A percentile compares a stretch with the other conserved stretches of the same genome.
Evolutionary conservation across 2,329 filamentous ascomycete genomes (phyloP).

Genomic region (Catunica adiposa): DNA sequence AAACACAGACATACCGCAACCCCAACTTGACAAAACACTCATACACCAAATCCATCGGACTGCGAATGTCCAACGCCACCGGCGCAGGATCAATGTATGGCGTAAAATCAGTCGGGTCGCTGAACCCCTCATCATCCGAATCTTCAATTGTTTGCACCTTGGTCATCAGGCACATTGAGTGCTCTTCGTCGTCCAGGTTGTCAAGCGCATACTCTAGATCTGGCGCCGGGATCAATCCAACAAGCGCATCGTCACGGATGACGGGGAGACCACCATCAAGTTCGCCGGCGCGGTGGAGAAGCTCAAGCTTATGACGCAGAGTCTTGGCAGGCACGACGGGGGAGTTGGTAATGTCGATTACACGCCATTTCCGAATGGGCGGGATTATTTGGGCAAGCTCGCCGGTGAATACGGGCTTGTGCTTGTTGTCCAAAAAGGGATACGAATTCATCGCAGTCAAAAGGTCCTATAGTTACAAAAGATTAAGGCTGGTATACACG

Average conservation of each 20-base stretch:
- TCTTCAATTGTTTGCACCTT: slow-evolving; percentile 46
- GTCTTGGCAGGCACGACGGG: slow-evolving; percentile 61
- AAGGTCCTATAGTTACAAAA: slow-evolving; percentile 43
- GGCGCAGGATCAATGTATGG: slow-evolving; percentile 84
- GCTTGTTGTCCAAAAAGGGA: slow-evolving; percentile 92
- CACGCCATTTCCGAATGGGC: slow-evolving; percentile 52
- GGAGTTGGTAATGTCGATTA: slow-evolving; percentile 78
- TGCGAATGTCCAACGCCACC: slow-evolving; percentile 71
- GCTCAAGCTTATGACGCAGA: slow-evolving; percentile 64
- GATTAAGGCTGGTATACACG: slow-evolving; percentile 8
- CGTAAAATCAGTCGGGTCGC: slow-evolving; percentile 70
- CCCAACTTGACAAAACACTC: slow-evolving; percentile 94
- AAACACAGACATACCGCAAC: slow-evolving; percentile 78
- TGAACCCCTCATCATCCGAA: slow-evolving; percentile 27
- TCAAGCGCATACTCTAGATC: slow-evolving; percentile 90
- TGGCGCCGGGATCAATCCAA: slow-evolving; percentile 82
- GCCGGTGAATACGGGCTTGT: slow-evolving; percentile 77
- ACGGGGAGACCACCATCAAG: slow-evolving; percentile 86
- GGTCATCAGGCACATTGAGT: slow-evolving; percentile 68
- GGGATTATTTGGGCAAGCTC: slow-evolving; percentile 77
- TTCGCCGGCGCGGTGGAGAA: slow-evolving; percentile 71
- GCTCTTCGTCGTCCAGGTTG: slow-evolving; percentile 57
- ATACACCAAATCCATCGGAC: slow-evolving; percentile 87
- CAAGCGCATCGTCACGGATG: slow-evolving; percentile 58
- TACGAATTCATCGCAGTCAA: slow-evolving; percentile 95